These are phyloP conservation scores for Colletotrichum lini DNA, from an alignment of 2,329 filamentous ascomycete species.

Conservation along the genomic window DNA sequence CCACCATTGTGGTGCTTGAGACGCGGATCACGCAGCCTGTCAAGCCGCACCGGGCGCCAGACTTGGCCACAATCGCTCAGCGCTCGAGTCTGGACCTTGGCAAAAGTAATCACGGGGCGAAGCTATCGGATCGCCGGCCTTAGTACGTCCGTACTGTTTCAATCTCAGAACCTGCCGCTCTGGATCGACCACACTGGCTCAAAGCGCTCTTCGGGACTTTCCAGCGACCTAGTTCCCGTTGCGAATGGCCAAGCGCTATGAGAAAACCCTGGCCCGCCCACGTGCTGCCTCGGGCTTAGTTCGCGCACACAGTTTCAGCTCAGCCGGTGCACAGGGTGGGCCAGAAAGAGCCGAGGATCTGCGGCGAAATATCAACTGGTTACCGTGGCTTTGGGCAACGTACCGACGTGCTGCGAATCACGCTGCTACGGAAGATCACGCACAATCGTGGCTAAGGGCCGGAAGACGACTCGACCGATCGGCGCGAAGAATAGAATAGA, in stretches of 20 bases:
- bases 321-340: no score
- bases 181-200: not conserved
- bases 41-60: not conserved
- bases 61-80: not conserved
- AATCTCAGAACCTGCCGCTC: not conserved
- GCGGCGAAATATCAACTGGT: no score
- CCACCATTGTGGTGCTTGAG: no score
- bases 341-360: not conserved
- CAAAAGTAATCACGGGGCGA: no score
- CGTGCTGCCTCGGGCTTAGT: conserved; percentile 21
- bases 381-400: not conserved
- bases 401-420: not conserved
- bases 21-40: not conserved
- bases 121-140: not conserved
- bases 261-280: conserved; percentile 6
- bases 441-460: not conserved
- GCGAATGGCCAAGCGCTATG: not conserved
- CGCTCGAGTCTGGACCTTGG: not conserved
- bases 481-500: not conserved
- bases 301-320: not conserved
- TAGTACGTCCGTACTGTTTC: conserved; percentile 19
- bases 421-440: conserved; percentile 1
- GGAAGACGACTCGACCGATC: not conserved
- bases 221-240: conserved; percentile 12
- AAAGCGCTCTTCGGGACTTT: not conserved